phyloP scores from a whole-genome alignment of 495 filamentous ascomycete genomes.

The Hyaloscypha hepaticicola region DNA sequence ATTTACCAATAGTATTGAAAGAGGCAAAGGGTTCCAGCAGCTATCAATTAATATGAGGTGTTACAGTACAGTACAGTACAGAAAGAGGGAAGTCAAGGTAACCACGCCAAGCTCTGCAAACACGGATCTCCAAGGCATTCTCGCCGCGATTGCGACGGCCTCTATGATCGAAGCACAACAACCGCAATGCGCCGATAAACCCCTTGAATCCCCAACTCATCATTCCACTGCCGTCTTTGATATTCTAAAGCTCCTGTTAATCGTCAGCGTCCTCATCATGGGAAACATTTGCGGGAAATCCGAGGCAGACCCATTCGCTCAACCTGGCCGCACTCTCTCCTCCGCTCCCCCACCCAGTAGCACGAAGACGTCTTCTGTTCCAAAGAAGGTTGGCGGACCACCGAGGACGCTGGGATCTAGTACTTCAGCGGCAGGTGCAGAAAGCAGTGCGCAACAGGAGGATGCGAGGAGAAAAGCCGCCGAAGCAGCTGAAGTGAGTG shows the following conservation, averaged over 20 bases:
- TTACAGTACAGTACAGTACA: too few relatives aligned
- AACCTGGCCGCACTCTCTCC: constrained; percentile 63
- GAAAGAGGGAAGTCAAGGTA: not conserved
- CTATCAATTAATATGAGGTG: not conserved
- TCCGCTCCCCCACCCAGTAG: constrained; percentile 42
- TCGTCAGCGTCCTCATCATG: constrained; percentile 48
- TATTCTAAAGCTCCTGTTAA: not conserved
- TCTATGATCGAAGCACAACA: not conserved
- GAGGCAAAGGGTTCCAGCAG: not conserved
- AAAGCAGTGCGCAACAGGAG: constrained; percentile 31
- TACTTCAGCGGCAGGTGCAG: constrained; percentile 21
- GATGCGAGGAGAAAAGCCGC: constrained; percentile 62
- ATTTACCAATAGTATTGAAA: too few relatives aligned
- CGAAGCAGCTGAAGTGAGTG: constrained; percentile 66
- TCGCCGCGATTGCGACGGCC: not conserved
- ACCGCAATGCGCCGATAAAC: not conserved
- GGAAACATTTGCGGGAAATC: constrained; percentile 72
- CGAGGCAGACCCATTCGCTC: constrained; percentile 57
- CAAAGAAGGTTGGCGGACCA: constrained; percentile 48
- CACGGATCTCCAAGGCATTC: not conserved
- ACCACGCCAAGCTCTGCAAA: not conserved
- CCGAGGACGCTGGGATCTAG: constrained; percentile 55
- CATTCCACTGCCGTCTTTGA: not conserved
- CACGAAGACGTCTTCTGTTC: constrained; percentile 39
- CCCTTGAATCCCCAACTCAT: not conserved